A percentile compares a stretch with the other conserved stretches of the same genome.
Evolutionary conservation across 2,329 filamentous ascomycete species (phyloP).

Genomic region (Ambrosiella beaveri): DNA sequence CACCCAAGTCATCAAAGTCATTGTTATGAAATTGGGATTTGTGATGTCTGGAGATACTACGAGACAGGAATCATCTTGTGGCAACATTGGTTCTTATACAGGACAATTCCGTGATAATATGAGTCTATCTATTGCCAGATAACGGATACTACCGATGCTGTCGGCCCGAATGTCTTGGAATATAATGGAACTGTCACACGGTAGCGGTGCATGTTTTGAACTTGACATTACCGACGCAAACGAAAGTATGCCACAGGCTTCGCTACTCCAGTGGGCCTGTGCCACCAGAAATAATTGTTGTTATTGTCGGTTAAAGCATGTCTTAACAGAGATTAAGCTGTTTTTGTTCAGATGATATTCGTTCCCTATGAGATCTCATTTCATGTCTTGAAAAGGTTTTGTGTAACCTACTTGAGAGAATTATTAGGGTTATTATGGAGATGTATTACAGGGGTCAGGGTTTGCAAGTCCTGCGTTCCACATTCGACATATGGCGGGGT

Average conservation of each 20-base stretch:
- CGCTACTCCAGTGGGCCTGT: too few relatives aligned
- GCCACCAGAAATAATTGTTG: too few relatives aligned
- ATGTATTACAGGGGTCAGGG: neutral
- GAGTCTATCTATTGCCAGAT: neutral
- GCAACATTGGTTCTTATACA: too few relatives aligned
- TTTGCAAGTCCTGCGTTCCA: neutral
- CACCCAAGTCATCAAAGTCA: neutral
- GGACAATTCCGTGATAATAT: too few relatives aligned
- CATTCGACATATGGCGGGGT: neutral
- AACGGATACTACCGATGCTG: neutral
- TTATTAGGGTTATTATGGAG: neutral
- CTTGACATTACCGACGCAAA: neutral
- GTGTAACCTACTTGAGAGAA: neutral
- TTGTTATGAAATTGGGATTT: too few relatives aligned
- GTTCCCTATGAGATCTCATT: too few relatives aligned
- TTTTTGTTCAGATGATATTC: too few relatives aligned
- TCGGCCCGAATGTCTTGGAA: neutral
- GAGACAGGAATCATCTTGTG: too few relatives aligned
- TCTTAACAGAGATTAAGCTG: too few relatives aligned
- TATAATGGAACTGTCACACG: neutral
- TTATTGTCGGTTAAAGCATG: too few relatives aligned
- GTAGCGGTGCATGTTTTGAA: neutral
- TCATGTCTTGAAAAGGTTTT: too few relatives aligned
- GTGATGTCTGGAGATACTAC: too few relatives aligned
- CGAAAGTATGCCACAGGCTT: neutral